Base-by-base conservation (phyloP, 768 basidiomycete genomes). In the Pulveroboletus sp. region DNA sequence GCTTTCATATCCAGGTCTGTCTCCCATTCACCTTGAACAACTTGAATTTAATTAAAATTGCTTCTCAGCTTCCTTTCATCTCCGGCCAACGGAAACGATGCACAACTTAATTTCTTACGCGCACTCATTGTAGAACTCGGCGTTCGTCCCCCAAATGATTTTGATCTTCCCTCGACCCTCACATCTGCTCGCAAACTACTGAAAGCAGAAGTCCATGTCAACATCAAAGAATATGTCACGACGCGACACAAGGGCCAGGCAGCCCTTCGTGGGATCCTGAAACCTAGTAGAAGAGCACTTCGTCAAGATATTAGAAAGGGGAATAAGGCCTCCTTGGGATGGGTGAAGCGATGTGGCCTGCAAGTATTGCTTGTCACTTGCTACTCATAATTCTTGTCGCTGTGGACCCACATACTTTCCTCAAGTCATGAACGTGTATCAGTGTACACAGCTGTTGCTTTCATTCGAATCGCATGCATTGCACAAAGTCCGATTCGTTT, bases 121-220 rank as follows among this genome's bases (percentile, higher is more conserved):
- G 81, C 86, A 0, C 76, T 90, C 50, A 81, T 88, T 56, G 73
- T 89, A 52, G 89, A 90, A 68, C 74, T 90, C n/a, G 87, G 87
- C n/a, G 70, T 78, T 45, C 65, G 53, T 59, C 71, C 71, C 14
- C 73, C 73, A 0, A 71, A 69, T 26, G 68, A 73, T 53, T 60
- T 45, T 19, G 65, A 72, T 22, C 70, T 87, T 3, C 88, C 88
- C 3, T 63, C 64, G 26, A 77, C 84, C 0, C 67, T 90, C 45
- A 78, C 67, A n/a, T 73, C 84, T 7, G 89, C 87, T n/a, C 82
- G 79, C 55, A 77, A 77, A 13, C 70, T 84, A 35, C 66, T 90
- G 40, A 89, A 85, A 67, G 69, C 80, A 6, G 74, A 73, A 34
- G 86, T 74, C 0, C 88, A 89, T 61, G 58, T 90, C 26, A 88